These are phyloP conservation scores for Verruconis gallopava DNA, from an alignment of 2,329 filamentous ascomycete species.

Conservation along the genomic window DNA sequence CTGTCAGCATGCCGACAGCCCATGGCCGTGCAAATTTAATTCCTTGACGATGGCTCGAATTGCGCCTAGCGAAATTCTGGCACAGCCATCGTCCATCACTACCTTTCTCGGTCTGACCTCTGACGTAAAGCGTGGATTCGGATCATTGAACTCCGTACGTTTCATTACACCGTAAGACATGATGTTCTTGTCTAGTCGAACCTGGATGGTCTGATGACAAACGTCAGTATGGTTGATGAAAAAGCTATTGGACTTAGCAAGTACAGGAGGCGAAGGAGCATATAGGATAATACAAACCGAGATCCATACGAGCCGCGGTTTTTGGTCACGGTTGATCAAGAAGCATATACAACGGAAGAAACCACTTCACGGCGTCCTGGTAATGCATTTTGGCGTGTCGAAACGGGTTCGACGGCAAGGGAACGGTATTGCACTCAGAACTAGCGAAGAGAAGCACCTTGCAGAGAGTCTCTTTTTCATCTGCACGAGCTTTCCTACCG, in stretches of 20 bases:
- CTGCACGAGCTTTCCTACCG: not conserved
- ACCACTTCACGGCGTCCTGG: conserved; percentile 26
- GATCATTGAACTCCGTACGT: not conserved
- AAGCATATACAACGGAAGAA: conserved; percentile 26
- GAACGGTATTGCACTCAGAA: not conserved
- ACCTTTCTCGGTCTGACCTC: conserved; percentile 1
- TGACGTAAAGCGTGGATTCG: not conserved
- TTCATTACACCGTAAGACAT: conserved; percentile 22
- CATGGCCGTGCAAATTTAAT: conserved; percentile 34
- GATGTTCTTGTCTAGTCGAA: conserved; percentile 20
- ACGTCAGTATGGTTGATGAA: conserved; percentile 26
- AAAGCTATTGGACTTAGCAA: conserved; percentile 14
- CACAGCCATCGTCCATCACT: conserved; percentile 45
- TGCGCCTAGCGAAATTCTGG: conserved; percentile 48
- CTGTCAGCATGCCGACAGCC: conserved; percentile 43
- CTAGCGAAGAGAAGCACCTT: not conserved
- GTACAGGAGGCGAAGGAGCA: not conserved
- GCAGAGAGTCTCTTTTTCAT: not conserved
- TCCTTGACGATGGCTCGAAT: conserved; percentile 38
- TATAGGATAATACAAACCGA: conserved; percentile 18
- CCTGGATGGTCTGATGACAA: conserved; percentile 25
- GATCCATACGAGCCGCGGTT: conserved; percentile 28
- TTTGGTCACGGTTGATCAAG: conserved; percentile 26
- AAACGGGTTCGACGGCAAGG: not conserved
- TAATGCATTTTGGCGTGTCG: not conserved